A percentile compares a stretch with the other conserved stretches of the same genome.
These are phyloP conservation scores for Kuraishia floccosa DNA, from an alignment of 805 yeast species.

Conservation along the genomic window DNA sequence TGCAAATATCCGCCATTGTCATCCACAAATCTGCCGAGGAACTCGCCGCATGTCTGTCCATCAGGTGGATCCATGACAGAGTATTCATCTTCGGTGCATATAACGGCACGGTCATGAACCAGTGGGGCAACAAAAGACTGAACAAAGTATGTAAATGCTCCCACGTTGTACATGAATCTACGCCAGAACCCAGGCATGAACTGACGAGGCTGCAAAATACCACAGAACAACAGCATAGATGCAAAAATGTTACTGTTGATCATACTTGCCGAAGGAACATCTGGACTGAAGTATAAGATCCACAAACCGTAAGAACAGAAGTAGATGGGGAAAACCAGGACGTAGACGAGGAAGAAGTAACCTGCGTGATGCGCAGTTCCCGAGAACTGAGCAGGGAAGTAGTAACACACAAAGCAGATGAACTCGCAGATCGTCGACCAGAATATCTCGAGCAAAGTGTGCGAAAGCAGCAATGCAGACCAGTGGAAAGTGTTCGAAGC, in stretches of 20 bases:
- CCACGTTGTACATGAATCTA: slow-evolving; percentile 32
- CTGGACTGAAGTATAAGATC: slow-evolving; percentile 30
- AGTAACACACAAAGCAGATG: slow-evolving; percentile 29
- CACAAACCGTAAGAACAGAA: slow-evolving; percentile 23
- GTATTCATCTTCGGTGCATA: slow-evolving; percentile 25
- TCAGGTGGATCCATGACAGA: slow-evolving; percentile 26
- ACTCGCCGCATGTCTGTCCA: slow-evolving; percentile 41
- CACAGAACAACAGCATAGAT: slow-evolving; percentile 22
- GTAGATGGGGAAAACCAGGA: slow-evolving; percentile 18
- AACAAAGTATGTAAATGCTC: slow-evolving; percentile 37
- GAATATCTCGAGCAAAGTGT: slow-evolving; percentile 48
- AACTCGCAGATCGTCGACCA: slow-evolving; percentile 39
- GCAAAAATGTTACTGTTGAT: slow-evolving; percentile 24
- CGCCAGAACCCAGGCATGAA: slow-evolving; percentile 39
- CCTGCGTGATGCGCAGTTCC: slow-evolving; percentile 14
- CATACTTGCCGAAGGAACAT: slow-evolving; percentile 29
- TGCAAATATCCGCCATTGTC: slow-evolving; percentile 33
- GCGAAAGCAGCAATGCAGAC: slow-evolving; percentile 44
- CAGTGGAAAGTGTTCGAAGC: slow-evolving; percentile 68
- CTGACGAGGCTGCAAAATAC: slow-evolving; percentile 29
- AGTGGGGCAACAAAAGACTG: slow-evolving; percentile 29
- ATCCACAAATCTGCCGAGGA: slow-evolving; percentile 21
- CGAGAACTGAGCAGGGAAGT: slow-evolving; percentile 23
- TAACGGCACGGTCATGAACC: slow-evolving; percentile 24
- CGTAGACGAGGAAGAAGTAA: slow-evolving; percentile 19